phyloP scores from a whole-genome alignment of 176 grass and related monocot genomes.

The Puccinellia tenuiflora region DNA sequence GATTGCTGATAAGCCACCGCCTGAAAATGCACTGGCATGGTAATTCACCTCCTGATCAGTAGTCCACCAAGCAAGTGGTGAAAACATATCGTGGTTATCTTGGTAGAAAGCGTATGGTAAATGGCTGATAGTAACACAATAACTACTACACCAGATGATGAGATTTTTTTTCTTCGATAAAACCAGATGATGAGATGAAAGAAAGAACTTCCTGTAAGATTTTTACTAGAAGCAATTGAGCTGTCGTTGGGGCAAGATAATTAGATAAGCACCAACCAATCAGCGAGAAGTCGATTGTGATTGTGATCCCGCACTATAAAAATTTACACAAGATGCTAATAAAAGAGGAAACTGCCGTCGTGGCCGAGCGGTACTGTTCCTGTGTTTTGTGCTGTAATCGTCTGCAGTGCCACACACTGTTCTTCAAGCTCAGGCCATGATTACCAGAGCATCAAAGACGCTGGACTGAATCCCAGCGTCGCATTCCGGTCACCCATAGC shows the following conservation, averaged over 20 bases:
- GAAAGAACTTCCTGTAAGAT: neutral
- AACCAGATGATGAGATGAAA: too few species aligned
- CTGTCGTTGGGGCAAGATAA: neutral
- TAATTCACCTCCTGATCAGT: neutral
- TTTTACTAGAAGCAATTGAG: neutral
- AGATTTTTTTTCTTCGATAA: too few species aligned
- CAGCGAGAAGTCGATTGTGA: neutral
- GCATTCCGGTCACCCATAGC: neutral
- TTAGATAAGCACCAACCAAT: neutral
- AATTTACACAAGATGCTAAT: neutral
- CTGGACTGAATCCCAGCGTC: neutral
- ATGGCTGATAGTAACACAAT: constrained; percentile 8
- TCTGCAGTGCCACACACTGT: neutral
- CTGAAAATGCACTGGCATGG: constrained; percentile 8
- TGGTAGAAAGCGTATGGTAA: neutral
- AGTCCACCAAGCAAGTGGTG: neutral
- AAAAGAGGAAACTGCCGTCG: neutral
- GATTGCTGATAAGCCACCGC: neutral
- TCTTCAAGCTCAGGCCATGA: neutral
- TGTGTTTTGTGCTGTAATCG: neutral
- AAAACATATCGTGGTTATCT: neutral
- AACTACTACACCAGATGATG: neutral
- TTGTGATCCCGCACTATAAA: neutral
- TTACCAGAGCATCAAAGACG: neutral
- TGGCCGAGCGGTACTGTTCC: neutral